These are phyloP conservation scores for Aspergillus felis DNA, from an alignment of 2,329 filamentous ascomycete genomes.

Conservation along the genomic window DNA sequence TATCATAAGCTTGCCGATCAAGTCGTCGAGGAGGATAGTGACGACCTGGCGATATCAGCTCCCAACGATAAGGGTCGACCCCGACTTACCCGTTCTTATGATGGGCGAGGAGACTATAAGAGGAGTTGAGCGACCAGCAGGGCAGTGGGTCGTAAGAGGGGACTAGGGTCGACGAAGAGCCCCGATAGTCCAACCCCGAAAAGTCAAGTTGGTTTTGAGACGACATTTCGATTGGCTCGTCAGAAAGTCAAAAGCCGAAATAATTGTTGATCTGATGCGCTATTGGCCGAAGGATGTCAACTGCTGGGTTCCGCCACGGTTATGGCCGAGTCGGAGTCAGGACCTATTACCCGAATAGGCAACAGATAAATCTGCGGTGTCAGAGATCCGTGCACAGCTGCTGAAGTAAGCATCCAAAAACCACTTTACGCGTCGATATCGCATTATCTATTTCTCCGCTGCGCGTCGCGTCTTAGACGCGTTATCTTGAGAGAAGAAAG, in stretches of 20 bases:
- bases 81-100: conserved; percentile 3
- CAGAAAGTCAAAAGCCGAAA: conserved; percentile 3
- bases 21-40: background rate
- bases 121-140: background rate
- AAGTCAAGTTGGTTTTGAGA: conserved; percentile 5
- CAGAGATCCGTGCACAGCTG: background rate
- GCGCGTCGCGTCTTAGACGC: conserved; percentile 26
- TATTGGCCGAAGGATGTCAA: conserved; percentile 6
- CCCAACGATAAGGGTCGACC: background rate
- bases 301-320: background rate
- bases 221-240: conserved; percentile 2
- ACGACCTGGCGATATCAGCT: conserved; percentile 3
- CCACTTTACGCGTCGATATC: conserved; percentile 31
- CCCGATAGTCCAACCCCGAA: conserved; percentile 13
- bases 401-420: conserved; percentile 18
- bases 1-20: background rate
- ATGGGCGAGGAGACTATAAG: conserved; percentile 2
- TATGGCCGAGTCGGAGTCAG: background rate
- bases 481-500: conserved; percentile 17
- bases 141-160: conserved; percentile 2
- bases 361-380: background rate
- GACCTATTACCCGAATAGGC: background rate
- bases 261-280: background rate
- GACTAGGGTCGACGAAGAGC: conserved; percentile 6
- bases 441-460: conserved; percentile 20